A percentile compares a stretch with the other conserved stretches of the same genome.
These are phyloP conservation scores for Musa balbisiana DNA, from an alignment of 202 grass and related monocot genomes.

Conservation along the genomic window DNA sequence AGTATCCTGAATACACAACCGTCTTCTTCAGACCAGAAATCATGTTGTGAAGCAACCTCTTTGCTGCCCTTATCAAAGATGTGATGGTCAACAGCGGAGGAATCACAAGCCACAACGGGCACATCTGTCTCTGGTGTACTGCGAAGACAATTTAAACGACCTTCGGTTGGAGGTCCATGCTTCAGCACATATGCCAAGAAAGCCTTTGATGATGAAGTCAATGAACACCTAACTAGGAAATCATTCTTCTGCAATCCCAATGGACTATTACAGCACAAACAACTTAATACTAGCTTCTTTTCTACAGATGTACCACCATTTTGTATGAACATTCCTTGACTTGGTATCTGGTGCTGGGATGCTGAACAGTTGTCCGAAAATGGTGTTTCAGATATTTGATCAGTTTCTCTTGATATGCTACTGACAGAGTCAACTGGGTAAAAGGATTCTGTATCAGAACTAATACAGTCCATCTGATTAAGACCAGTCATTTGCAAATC, in stretches of 20 bases:
- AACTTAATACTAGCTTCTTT: slow-evolving; percentile 49
- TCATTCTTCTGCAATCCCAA: slow-evolving; percentile 56
- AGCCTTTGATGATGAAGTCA: slow-evolving; percentile 43
- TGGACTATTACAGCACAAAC: slow-evolving; percentile 46
- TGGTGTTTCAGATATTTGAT: slow-evolving; percentile 20
- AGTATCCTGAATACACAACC: slow-evolving; percentile 74
- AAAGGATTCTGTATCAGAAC: slow-evolving; percentile 28
- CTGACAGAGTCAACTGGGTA: slow-evolving; percentile 23
- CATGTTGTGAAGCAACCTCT: slow-evolving; percentile 23
- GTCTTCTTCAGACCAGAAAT: slow-evolving; percentile 76
- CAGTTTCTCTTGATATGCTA: slow-evolving; percentile 21
- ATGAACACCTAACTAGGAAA: slow-evolving; percentile 41
- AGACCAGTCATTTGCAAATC: slow-evolving; percentile 29
- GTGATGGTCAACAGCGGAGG: slow-evolving; percentile 42
- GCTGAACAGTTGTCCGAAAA: slow-evolving; percentile 8
- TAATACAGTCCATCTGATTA: slow-evolving; percentile 34
- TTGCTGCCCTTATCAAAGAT: slow-evolving; percentile 31
- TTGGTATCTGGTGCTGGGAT: slow-evolving; percentile 18
- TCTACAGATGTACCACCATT: slow-evolving; percentile 10
- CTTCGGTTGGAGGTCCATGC: slow-evolving; percentile 31
- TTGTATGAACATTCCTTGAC: slow-evolving; percentile 34
- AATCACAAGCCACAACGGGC: slow-evolving; percentile 45
- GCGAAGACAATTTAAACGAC: slow-evolving; percentile 10
- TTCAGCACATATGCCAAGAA: slow-evolving; percentile 52
- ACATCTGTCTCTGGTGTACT: slow-evolving; percentile 22